These are phyloP conservation scores for Microdochium trichocladiopsis DNA, from an alignment of 2,329 filamentous ascomycete genomes.

Conservation along the genomic window DNA sequence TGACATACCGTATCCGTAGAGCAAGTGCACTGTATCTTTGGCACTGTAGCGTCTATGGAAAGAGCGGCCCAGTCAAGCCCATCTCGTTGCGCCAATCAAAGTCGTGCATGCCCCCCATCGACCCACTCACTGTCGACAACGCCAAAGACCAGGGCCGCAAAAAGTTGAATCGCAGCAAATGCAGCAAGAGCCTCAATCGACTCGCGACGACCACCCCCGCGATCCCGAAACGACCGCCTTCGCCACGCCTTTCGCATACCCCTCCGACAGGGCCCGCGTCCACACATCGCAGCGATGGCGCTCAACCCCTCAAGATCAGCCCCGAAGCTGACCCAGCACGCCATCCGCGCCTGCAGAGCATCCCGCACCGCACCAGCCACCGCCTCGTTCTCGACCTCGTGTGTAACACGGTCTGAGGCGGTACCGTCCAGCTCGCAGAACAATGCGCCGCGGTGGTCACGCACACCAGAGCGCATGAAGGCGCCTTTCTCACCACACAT, in stretches of 20 bases:
- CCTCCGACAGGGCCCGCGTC: not conserved
- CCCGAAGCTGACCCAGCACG: constrained; percentile 22
- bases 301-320: constrained; percentile 24
- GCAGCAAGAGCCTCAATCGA: no score
- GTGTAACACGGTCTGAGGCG: constrained; percentile 4
- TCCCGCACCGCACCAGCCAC: constrained; percentile 3
- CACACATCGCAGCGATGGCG: constrained; percentile 18
- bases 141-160: constrained; percentile 6
- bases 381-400: constrained; percentile 14
- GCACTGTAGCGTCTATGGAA: not conserved
- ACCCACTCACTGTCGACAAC: constrained; percentile 1
- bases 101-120: constrained; percentile 4
- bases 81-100: not conserved
- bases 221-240: not conserved
- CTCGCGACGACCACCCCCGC: constrained; percentile 1
- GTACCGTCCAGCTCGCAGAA: constrained; percentile 4
- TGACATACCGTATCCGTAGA: not conserved
- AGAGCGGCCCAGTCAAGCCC: not conserved
- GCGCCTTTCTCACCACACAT: constrained; percentile 58
- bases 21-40: not conserved
- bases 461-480: constrained; percentile 64
- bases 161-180: constrained; percentile 7
- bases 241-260: no score
- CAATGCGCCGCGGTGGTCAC: constrained; percentile 56
- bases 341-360: constrained; percentile 17